Conservation (phyloP, 2,329 filamentous ascomycete species). For the Gnomoniopsis sp. region DNA sequence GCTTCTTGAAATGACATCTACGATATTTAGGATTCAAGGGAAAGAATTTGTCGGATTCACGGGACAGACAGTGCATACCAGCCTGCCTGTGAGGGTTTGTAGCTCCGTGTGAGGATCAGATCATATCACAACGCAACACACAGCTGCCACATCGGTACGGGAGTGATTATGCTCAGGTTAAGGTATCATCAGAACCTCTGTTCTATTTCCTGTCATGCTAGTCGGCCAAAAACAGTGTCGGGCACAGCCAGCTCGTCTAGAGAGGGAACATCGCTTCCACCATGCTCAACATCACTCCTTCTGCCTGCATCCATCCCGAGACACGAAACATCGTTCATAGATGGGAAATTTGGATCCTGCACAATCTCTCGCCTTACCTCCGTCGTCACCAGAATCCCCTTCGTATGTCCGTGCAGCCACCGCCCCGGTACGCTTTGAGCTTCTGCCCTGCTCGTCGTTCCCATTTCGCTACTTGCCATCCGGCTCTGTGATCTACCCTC, state of each 20-base stretch:
- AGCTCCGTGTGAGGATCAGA: too few relatives aligned
- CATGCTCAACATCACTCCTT: neutral
- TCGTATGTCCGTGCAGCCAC: neutral
- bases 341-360: neutral
- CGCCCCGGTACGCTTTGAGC: neutral
- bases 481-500: neutral
- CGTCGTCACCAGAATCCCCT: conserved; percentile 3
- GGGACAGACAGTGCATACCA: too few relatives aligned
- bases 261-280: neutral
- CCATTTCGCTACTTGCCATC: neutral
- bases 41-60: too few relatives aligned
- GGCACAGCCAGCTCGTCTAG: neutral
- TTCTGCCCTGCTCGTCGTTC: conserved; percentile 3
- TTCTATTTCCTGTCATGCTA: neutral
- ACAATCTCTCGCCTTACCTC: neutral
- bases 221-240: neutral
- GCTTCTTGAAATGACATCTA: too few relatives aligned
- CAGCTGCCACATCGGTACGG: too few relatives aligned
- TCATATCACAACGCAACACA: too few relatives aligned
- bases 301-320: neutral
- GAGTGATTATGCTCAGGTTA: too few relatives aligned
- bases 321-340: neutral
- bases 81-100: too few relatives aligned
- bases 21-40: too few relatives aligned
- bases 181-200: too few relatives aligned